These are phyloP conservation scores for Orbilia javanica DNA, from an alignment of 2,329 filamentous ascomycete species.

Conservation along the genomic window DNA sequence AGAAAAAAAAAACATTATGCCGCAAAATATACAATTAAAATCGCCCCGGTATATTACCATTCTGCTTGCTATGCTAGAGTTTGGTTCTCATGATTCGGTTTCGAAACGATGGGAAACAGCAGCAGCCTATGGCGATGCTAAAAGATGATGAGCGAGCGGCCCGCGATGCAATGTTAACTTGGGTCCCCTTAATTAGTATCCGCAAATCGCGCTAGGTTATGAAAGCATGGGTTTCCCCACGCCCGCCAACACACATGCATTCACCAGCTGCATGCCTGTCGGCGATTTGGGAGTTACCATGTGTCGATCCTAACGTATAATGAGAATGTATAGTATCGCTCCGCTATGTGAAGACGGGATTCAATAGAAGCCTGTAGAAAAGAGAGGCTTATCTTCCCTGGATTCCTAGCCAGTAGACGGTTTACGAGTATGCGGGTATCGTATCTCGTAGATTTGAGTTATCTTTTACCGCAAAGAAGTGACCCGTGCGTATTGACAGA, in stretches of 20 bases:
- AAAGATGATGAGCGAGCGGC: slow-evolving; percentile 24
- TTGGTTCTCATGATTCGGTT: slow-evolving; percentile 29
- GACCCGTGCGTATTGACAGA: slow-evolving; percentile 7
- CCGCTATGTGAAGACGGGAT: slow-evolving; percentile 30
- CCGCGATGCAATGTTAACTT: slow-evolving; percentile 10
- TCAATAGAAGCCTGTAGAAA: slow-evolving; percentile 41
- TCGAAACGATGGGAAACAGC: slow-evolving; percentile 15
- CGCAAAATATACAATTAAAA: slow-evolving; percentile 21
- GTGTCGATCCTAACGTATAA: slow-evolving; percentile 57
- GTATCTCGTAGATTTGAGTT: slow-evolving; percentile 20
- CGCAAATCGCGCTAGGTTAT: slow-evolving; percentile 6
- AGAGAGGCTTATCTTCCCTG: slow-evolving; percentile 29
- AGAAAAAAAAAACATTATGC: slow-evolving; percentile 41
- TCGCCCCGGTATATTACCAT: not conserved
- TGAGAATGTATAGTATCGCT: slow-evolving; percentile 40
- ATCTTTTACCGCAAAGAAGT: not conserved
- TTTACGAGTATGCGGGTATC: slow-evolving; percentile 31
- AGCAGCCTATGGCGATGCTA: slow-evolving; percentile 48
- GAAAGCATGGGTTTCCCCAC: slow-evolving; percentile 38
- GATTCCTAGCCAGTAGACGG: slow-evolving; percentile 30
- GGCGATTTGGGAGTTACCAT: slow-evolving; percentile 57
- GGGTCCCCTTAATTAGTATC: slow-evolving; percentile 48
- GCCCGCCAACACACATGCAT: slow-evolving; percentile 57
- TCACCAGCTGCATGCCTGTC: slow-evolving; percentile 45
- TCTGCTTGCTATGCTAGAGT: not conserved